These are phyloP conservation scores for Globisporangium recalcitrans DNA, from an alignment of 352 stramenopile species.

Conservation along the genomic window DNA sequence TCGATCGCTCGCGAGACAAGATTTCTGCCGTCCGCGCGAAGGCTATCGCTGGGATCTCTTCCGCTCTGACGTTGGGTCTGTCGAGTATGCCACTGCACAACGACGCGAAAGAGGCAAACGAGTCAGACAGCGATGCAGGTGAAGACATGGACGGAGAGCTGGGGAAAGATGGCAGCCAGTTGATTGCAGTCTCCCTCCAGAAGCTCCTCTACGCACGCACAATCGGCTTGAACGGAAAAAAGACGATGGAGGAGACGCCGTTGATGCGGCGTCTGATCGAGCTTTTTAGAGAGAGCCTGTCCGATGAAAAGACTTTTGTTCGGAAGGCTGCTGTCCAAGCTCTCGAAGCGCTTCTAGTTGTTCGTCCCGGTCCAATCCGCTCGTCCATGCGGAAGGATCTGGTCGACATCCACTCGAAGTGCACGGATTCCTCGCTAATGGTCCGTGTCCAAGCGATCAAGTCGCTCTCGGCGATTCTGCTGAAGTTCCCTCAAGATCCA, in stretches of 20 bases:
- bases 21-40: constrained; percentile 78
- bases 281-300: constrained; percentile 65
- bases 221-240: constrained; percentile 24
- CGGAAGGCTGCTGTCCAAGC: constrained; percentile 74
- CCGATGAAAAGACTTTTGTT: constrained; percentile 83
- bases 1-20: constrained; percentile 72
- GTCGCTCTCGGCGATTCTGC: constrained; percentile 70
- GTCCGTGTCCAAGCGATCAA: constrained; percentile 82
- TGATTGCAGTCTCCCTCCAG: constrained; percentile 45
- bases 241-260: constrained; percentile 42
- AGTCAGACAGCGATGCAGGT: constrained; percentile 12
- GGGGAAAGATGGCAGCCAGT: constrained; percentile 14
- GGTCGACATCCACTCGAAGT: constrained; percentile 73
- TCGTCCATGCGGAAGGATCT: constrained; percentile 56
- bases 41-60: constrained; percentile 69
- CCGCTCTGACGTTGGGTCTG: constrained; percentile 50
- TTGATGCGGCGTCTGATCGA: constrained; percentile 64
- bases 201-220: constrained; percentile 42
- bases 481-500: constrained; percentile 58
- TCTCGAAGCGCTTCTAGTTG: constrained; percentile 62
- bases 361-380: constrained; percentile 44
- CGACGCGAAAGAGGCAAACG: constrained; percentile 3
- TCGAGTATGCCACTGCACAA: constrained; percentile 21
- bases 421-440: constrained; percentile 66
- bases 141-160: constrained; percentile 19